Conservation (phyloP, 2,329 filamentous ascomycete species). For the Pseudocercospora musae region DNA sequence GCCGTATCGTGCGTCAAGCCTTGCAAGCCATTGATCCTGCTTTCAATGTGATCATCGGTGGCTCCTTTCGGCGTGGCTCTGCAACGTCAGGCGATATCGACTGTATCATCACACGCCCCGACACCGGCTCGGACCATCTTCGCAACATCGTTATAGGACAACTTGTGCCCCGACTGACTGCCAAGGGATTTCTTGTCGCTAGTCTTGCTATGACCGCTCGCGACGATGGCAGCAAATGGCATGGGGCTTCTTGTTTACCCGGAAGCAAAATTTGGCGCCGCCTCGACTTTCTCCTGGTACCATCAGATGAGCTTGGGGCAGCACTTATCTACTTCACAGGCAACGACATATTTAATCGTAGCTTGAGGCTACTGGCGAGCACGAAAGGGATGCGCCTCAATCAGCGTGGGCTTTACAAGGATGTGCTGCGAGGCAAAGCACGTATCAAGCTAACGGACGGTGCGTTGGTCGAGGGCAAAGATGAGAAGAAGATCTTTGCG, state of each 20-base stretch:
- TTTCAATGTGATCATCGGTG: constrained; percentile 71
- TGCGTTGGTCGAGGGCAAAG: constrained; percentile 66
- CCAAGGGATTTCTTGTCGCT: constrained; percentile 64
- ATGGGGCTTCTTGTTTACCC: constrained; percentile 76
- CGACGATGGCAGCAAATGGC: constrained; percentile 73
- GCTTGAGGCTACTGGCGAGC: constrained; percentile 72
- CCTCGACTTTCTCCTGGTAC: constrained; percentile 82
- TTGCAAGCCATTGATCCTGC: constrained; percentile 59
- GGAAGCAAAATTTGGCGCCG: constrained; percentile 65
- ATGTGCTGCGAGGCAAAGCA: constrained; percentile 60
- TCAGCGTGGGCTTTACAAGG: constrained; percentile 72
- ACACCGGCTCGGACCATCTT: constrained; percentile 58
- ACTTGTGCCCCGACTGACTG: constrained; percentile 62
- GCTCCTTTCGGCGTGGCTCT: constrained; percentile 80
- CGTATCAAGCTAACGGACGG: constrained; percentile 64
- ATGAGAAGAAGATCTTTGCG: constrained; percentile 79
- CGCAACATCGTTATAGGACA: constrained; percentile 58
- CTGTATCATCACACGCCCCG: constrained; percentile 70
- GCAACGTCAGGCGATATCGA: constrained; percentile 77
- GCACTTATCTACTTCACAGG: constrained; percentile 94
- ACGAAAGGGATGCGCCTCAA: constrained; percentile 83
- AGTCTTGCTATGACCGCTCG: constrained; percentile 57
- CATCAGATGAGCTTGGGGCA: constrained; percentile 73
- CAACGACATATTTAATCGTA: constrained; percentile 91
- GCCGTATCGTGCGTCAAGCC: constrained; percentile 58